Conservation (phyloP, 768 basidiomycete species). For the Lentinula sp. region DNA sequence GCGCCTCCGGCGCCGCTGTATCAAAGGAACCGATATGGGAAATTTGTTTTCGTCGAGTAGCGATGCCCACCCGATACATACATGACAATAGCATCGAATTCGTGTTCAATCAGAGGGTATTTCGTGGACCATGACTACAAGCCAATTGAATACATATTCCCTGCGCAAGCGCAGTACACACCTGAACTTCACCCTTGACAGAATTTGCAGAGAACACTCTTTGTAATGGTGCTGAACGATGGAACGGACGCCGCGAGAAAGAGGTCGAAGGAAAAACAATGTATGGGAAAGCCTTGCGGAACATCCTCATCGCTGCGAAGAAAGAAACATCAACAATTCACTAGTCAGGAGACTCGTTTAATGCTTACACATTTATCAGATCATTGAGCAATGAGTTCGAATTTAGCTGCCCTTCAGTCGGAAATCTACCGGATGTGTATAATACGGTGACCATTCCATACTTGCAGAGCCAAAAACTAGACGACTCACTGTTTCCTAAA, state of each 20-base stretch:
- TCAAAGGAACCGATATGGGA: background rate
- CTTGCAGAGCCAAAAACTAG: no score
- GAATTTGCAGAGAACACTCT: conserved; percentile 62
- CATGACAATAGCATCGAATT: conserved; percentile 98
- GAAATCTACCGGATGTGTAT: no score
- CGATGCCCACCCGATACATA: conserved; percentile 39
- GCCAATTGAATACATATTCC: conserved; percentile 30
- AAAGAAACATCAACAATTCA: background rate
- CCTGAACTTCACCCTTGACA: conserved; percentile 75
- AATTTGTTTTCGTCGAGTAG: background rate
- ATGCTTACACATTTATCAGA: no score
- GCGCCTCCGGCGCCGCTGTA: conserved; percentile 94
- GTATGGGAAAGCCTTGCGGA: conserved; percentile 57
- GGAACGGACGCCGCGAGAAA: conserved; percentile 50
- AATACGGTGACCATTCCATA: no score
- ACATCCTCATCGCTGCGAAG: conserved; percentile 31
- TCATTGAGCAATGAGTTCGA: no score
- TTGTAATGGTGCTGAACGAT: conserved; percentile 51
- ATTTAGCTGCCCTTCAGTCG: no score
- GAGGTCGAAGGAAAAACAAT: conserved; percentile 28
- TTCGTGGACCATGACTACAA: conserved; percentile 32
- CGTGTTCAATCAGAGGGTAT: conserved; percentile 97
- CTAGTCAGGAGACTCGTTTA: background rate
- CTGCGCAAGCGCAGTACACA: conserved; percentile 21
- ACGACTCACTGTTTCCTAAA: no score